Percentiles rank a stretch among this genome's conserved stretches.
Conservation (phyloP, 441 rosid species). For the Populus trichocarpa region DNA sequence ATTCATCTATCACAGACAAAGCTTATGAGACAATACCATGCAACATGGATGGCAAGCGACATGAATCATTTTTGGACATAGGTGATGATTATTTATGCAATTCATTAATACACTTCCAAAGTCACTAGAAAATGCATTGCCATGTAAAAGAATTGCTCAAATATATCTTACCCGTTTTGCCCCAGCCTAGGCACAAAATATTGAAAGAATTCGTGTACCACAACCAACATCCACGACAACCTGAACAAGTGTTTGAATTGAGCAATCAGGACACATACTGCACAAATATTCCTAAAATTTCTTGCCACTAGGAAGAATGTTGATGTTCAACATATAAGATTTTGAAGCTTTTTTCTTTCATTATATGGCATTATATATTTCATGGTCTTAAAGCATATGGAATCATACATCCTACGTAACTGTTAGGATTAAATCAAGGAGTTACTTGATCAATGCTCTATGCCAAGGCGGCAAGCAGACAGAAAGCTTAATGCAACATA, state of each 20-base stretch:
- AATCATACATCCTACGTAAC: neutral
- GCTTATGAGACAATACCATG: too few species aligned
- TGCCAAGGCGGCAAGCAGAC: neutral
- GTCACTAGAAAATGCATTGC: conserved; percentile 1
- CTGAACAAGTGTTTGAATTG: conserved; percentile 32
- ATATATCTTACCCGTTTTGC: conserved; percentile 68
- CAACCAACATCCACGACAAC: conserved; percentile 98
- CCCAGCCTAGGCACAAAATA: conserved; percentile 98
- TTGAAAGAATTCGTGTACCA: conserved; percentile 95
- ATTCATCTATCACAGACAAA: neutral
- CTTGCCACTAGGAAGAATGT: neutral
- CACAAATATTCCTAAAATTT: neutral
- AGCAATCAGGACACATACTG: conserved; percentile 11
- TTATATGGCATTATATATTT: neutral
- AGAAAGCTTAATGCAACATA: neutral
- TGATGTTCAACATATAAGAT: neutral
- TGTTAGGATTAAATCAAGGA: too few species aligned
- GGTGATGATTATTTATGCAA: neutral
- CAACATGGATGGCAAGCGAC: too few species aligned
- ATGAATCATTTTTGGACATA: too few species aligned
- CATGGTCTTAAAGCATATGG: neutral
- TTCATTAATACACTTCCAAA: neutral
- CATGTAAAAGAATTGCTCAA: neutral
- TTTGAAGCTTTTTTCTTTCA: conserved; percentile 4
- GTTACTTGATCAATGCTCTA: neutral